phyloP scores from a whole-genome alignment of 441 rosid species.

The Arabidopsis hybrid region DNA sequence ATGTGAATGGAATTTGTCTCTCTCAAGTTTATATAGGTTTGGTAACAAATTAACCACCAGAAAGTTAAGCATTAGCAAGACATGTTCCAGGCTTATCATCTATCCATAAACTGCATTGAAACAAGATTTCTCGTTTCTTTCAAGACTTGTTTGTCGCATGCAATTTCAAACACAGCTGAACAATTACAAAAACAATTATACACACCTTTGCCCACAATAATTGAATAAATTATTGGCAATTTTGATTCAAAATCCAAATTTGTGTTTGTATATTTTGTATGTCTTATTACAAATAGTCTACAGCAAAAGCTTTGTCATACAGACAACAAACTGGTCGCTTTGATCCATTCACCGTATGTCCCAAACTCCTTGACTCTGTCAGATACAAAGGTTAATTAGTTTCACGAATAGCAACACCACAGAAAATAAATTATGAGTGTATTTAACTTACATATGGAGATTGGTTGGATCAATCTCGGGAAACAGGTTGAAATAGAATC shows the following conservation, averaged over 20 bases:
- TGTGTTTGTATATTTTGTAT: background rate
- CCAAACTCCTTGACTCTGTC: slow-evolving; percentile 66
- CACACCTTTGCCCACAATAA: slow-evolving; percentile 21
- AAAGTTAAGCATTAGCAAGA: too few relatives aligned
- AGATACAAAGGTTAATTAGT: slow-evolving; percentile 9
- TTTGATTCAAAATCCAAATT: slow-evolving; percentile 22
- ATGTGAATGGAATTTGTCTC: slow-evolving; percentile 20
- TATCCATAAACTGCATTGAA: too few relatives aligned
- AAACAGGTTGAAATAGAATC: slow-evolving; percentile 80
- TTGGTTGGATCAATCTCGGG: slow-evolving; percentile 61
- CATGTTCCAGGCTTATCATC: too few relatives aligned
- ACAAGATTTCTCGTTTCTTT: too few relatives aligned
- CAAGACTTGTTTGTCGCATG: background rate
- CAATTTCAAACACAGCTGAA: slow-evolving; percentile 6
- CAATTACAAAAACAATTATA: background rate
- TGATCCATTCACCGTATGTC: slow-evolving; percentile 63
- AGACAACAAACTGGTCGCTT: slow-evolving; percentile 44
- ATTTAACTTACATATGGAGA: slow-evolving; percentile 66
- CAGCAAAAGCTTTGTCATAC: slow-evolving; percentile 34
- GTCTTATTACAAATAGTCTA: slow-evolving; percentile 32
- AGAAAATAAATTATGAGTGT: background rate
- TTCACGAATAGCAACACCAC: slow-evolving; percentile 9
- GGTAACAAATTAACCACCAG: too few relatives aligned
- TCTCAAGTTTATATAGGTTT: background rate
- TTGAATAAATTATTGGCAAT: background rate